A percentile compares a stretch with the other conserved stretches of the same genome.
These are phyloP conservation scores for Pachyrhizus erosus DNA, from an alignment of 306 rosid genomes.

Conservation along the genomic window DNA sequence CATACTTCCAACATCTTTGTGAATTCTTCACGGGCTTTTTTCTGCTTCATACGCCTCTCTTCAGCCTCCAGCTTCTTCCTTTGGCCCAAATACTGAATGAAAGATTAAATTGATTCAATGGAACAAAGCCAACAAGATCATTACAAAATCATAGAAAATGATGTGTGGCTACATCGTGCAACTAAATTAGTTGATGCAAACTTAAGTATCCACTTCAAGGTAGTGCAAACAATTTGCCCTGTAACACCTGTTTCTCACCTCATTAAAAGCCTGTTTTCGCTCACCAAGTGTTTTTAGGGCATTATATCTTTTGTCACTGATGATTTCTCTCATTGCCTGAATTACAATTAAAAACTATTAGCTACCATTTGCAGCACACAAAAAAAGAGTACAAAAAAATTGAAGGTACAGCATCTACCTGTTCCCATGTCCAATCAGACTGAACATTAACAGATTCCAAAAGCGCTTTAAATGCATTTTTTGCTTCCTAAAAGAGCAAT, in stretches of 20 bases:
- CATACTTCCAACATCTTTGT: conserved; percentile 98
- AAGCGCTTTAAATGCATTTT: conserved; percentile 90
- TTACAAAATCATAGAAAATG: conserved; percentile 24
- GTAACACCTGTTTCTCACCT: conserved; percentile 61
- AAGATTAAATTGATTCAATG: conserved; percentile 41
- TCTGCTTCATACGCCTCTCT: conserved; percentile 96
- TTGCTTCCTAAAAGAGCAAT: conserved; percentile 76
- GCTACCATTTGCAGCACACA: conserved; percentile 42
- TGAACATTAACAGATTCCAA: conserved; percentile 90
- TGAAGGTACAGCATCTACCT: conserved; percentile 60
- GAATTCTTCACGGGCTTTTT: conserved; percentile 93
- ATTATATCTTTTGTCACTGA: conserved; percentile 91
- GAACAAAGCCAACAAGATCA: conserved; percentile 32
- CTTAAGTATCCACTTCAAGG: conserved; percentile 11
- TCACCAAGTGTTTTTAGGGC: conserved; percentile 96
- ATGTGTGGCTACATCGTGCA: neutral
- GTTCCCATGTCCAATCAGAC: conserved; percentile 99
- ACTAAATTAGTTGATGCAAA: conserved; percentile 30
- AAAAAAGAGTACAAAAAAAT: neutral
- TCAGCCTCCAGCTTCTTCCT: conserved; percentile 97
- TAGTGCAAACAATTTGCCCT: conserved; percentile 16
- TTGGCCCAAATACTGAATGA: conserved; percentile 90
- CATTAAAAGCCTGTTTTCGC: conserved; percentile 98
- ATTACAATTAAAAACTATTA: conserved; percentile 36
- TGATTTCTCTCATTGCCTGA: conserved; percentile 96